Base-by-base conservation (phyloP, 106 monocot species). In the Dioscorea zingiberensis region DNA sequence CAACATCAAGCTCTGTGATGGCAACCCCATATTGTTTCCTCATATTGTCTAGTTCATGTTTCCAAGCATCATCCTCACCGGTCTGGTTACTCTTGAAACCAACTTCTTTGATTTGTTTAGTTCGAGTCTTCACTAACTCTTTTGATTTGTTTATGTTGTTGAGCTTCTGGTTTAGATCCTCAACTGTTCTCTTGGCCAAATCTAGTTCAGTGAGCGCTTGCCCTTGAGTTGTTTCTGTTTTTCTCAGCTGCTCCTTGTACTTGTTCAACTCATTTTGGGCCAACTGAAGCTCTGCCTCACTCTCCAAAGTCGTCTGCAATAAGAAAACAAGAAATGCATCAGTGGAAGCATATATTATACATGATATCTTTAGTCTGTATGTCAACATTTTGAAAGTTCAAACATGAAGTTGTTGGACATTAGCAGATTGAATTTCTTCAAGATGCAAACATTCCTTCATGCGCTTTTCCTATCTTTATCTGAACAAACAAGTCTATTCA, bases 41-140 rank as follows among this genome's bases (percentile, higher is more conserved):
- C 26, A 62, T 47, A 63, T n/a, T 57, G 47, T 68, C 73, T 19
- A 63, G 28, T 63, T 78, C 78, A 6, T 58, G 55, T 58, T 47
- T 78, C 62, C 27, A 55, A 28, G 49, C 27, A 62, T 21, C 49
- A 44, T 46, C 57, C 14, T 57, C 57, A n/a, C 45, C 57, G 25
- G 44, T 27, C 6, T 23, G 13, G 23, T 55, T 27, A 47, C 14
- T n/a, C n/a, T n/a, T 46, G 45, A 44, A 64, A 61, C 44, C 63
- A 3, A 25, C 49, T 56, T 65, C 73, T 58, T 73, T 45, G 25
- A 55, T 16, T 58, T 65, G 54, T 24, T 56, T 73, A 13, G 73
- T 58, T 38, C 56, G 64, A 44, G n/a, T 63, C 18, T 65, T 73
- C 6, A 49, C 54, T 22, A 19, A 26, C 19, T 67, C 67, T 28